Conservation (phyloP, 1,284 basidiomycete genomes). For the Naganishia albida region DNA sequence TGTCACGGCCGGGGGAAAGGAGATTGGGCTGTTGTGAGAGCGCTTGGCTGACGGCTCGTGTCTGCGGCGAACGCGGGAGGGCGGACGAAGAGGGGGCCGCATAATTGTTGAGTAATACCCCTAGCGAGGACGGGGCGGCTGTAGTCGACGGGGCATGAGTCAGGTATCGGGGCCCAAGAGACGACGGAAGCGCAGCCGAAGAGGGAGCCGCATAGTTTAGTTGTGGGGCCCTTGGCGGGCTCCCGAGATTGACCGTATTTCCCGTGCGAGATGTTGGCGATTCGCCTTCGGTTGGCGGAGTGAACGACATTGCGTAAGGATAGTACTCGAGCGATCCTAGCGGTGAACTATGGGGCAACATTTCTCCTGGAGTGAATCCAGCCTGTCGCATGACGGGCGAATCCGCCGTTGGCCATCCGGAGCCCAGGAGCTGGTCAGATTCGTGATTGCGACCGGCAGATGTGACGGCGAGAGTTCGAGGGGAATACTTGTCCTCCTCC, state of each 20-base stretch:
- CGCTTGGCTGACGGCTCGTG: background rate
- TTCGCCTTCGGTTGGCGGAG: constrained; percentile 6
- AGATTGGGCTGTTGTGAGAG: constrained; percentile 1
- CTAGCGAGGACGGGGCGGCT: no score
- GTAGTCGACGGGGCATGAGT: no score
- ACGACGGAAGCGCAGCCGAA: constrained; percentile 1
- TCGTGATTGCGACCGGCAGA: background rate
- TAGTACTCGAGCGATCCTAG: background rate
- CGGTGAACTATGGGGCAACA: background rate
- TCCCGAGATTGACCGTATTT: background rate
- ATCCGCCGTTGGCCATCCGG: background rate
- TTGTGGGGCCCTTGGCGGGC: no score
- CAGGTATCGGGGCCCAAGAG: background rate
- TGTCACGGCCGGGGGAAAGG: no score
- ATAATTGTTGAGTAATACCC: background rate
- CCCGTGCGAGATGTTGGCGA: background rate
- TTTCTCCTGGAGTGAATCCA: background rate
- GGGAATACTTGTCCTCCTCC: constrained; percentile 4
- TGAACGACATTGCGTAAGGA: constrained; percentile 4
- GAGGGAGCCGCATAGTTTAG: constrained; percentile 13
- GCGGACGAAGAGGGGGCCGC: constrained; percentile 14
- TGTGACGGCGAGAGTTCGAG: background rate
- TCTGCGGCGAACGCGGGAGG: background rate
- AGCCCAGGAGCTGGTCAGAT: background rate
- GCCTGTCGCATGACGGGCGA: constrained; percentile 7